A percentile compares a stretch with the other conserved stretches of the same genome.
Evolutionary conservation across 768 basidiomycete species (phyloP).

Genomic region (Podaxis sp.): DNA sequence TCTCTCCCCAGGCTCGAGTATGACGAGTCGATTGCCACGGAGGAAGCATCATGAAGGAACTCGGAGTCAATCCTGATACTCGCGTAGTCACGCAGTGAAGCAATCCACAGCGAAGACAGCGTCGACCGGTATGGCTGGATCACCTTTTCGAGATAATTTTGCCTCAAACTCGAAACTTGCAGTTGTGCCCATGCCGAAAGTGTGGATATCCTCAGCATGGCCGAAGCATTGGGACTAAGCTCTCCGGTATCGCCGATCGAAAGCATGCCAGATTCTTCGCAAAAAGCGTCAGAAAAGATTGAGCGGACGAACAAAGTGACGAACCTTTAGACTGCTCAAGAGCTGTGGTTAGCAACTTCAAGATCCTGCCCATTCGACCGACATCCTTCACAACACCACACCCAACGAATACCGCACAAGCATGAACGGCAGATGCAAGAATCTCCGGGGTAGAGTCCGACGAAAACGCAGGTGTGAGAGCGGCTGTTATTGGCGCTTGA

Average conservation of each 20-base stretch:
- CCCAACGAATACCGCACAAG: slow-evolving; percentile 94
- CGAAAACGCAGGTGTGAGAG: slow-evolving; percentile 94
- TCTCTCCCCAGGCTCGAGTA: slow-evolving; percentile 90
- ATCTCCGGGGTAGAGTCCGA: slow-evolving; percentile 96
- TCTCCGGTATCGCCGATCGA: slow-evolving; percentile 86
- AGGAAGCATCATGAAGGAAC: slow-evolving; percentile 71
- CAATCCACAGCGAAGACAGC: slow-evolving; percentile 85
- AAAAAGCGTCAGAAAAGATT: neutral
- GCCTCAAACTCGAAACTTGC: slow-evolving; percentile 71
- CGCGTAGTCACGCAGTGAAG: slow-evolving; percentile 88
- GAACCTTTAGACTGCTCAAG: slow-evolving; percentile 89
- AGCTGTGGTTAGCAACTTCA: slow-evolving; percentile 84
- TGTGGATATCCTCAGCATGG: slow-evolving; percentile 91
- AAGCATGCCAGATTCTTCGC: slow-evolving; percentile 74
- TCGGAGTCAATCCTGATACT: slow-evolving; percentile 89
- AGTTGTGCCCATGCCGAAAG: slow-evolving; percentile 96
- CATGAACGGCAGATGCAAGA: slow-evolving; percentile 85
- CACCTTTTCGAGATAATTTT: slow-evolving; percentile 77
- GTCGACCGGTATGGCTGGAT: slow-evolving; percentile 76
- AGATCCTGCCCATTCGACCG: slow-evolving; percentile 87
- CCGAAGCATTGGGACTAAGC: slow-evolving; percentile 90
- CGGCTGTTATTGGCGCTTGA: slow-evolving; percentile 97
- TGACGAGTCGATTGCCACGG: slow-evolving; percentile 74
- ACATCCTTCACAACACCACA: slow-evolving; percentile 94
- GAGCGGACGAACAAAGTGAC: slow-evolving; percentile 14